Evolutionary conservation across 208 protist genomes (phyloP).

Genomic region (Vickermania spadyakhi): DNA sequence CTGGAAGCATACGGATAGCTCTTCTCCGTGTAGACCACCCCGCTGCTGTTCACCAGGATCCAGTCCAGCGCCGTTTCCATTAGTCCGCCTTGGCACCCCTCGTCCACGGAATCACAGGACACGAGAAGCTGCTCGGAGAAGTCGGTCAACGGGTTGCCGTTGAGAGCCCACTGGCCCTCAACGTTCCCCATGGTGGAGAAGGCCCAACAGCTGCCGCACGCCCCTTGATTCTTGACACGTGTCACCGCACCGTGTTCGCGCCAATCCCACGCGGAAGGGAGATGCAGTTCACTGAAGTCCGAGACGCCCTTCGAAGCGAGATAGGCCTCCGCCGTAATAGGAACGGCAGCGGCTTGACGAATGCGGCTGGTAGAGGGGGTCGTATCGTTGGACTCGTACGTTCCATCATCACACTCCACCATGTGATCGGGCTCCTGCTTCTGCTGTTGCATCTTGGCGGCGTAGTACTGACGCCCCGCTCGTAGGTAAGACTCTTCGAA

Average conservation of each 20-base stretch:
- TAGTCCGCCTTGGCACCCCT: slow-evolving; percentile 87
- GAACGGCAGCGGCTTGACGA: not conserved
- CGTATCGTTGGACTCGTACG: not conserved
- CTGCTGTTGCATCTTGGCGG: not conserved
- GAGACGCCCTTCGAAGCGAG: not conserved
- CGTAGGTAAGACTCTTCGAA: slow-evolving; percentile 4
- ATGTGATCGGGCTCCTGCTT: too few relatives aligned
- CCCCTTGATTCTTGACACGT: slow-evolving; percentile 92
- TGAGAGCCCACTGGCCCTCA: slow-evolving; percentile 60
- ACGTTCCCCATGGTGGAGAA: slow-evolving; percentile 92
- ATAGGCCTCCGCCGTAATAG: not conserved
- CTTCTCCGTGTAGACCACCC: slow-evolving; percentile 60
- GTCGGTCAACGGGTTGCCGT: slow-evolving; percentile 36
- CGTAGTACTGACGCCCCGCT: not conserved
- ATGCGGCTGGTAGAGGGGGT: not conserved
- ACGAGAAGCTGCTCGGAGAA: slow-evolving; percentile 95
- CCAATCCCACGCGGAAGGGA: slow-evolving; percentile 60
- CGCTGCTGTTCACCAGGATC: slow-evolving; percentile 55
- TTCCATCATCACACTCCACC: not conserved
- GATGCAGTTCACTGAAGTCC: not conserved
- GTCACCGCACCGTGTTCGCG: slow-evolving; percentile 79
- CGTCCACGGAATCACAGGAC: slow-evolving; percentile 83
- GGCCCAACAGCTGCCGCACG: slow-evolving; percentile 96
- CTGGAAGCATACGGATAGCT: slow-evolving; percentile 86
- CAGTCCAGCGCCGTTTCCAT: slow-evolving; percentile 83